Percentiles rank a stretch among this genome's conserved stretches.
phyloP scores from a whole-genome alignment of 1,139 yeast species.

The Groenewaldozyma sp. region DNA sequence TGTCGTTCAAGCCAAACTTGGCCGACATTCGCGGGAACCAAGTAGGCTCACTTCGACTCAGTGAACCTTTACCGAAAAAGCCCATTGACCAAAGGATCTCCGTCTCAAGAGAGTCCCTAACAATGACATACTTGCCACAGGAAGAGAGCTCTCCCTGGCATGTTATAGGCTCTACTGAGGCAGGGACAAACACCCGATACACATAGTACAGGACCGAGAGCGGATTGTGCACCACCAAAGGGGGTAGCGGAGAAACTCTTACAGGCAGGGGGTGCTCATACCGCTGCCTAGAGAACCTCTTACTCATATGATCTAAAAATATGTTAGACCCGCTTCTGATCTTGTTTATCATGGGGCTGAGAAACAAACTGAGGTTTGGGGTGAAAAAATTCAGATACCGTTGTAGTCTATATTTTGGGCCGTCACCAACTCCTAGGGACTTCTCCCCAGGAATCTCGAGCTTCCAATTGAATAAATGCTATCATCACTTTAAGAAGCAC shows the following conservation, averaged over 20 bases:
- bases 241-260: slow-evolving; percentile 31
- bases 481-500: background rate
- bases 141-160: slow-evolving; percentile 29
- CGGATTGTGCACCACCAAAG: slow-evolving; percentile 30
- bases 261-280: slow-evolving; percentile 41
- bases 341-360: no score
- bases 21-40: slow-evolving; percentile 65
- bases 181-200: slow-evolving; percentile 24
- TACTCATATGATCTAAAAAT: slow-evolving; percentile 9
- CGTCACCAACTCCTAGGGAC: slow-evolving; percentile 12
- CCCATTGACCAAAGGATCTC: slow-evolving; percentile 72
- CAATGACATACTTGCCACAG: slow-evolving; percentile 34
- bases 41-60: slow-evolving; percentile 87
- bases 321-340: no score
- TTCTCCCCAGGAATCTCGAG: slow-evolving; percentile 14
- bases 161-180: slow-evolving; percentile 31
- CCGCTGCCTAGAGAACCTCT: slow-evolving; percentile 30
- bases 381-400: slow-evolving; percentile 77
- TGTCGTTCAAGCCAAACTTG: slow-evolving; percentile 37
- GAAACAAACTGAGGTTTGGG: slow-evolving; percentile 2
- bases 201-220: slow-evolving; percentile 27
- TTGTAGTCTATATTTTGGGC: slow-evolving; percentile 79
- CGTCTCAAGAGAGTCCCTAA: slow-evolving; percentile 40
- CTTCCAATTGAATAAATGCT: slow-evolving; percentile 8
- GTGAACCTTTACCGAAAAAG: slow-evolving; percentile 86